Evolutionary conservation across 1,139 yeast genomes (phyloP).

Genomic region (Geotrichum australiense): DNA sequence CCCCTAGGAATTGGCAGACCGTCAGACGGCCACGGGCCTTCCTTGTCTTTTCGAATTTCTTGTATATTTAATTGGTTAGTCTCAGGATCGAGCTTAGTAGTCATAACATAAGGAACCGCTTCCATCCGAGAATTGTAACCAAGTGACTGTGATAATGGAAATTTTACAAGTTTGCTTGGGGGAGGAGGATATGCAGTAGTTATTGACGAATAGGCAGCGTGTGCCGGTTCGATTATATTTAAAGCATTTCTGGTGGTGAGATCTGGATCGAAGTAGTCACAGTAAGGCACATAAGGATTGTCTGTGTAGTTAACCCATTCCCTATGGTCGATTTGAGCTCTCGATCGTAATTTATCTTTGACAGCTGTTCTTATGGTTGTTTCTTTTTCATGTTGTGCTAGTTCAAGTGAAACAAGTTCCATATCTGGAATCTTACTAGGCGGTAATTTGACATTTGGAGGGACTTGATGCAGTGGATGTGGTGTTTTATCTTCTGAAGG

Average conservation of each 20-base stretch:
- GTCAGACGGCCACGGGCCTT: constrained; percentile 24
- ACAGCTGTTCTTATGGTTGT: constrained; percentile 75
- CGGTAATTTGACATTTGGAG: constrained; percentile 80
- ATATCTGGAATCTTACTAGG: constrained; percentile 90
- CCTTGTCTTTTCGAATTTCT: constrained; percentile 22
- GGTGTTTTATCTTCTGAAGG: constrained; percentile 21
- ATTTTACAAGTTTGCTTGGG: constrained; percentile 23
- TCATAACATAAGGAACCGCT: constrained; percentile 25
- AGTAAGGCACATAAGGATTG: constrained; percentile 83
- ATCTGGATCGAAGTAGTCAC: constrained; percentile 54
- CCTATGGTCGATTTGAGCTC: constrained; percentile 57
- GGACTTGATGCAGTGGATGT: constrained; percentile 36
- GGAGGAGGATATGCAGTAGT: constrained; percentile 63
- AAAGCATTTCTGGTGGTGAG: constrained; percentile 29
- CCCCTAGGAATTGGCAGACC: constrained; percentile 30
- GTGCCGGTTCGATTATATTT: constrained; percentile 48
- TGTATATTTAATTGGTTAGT: constrained; percentile 24
- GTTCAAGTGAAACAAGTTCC: constrained; percentile 77
- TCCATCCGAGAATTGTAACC: constrained; percentile 30
- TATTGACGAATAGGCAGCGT: constrained; percentile 75
- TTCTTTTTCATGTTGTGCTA: constrained; percentile 67
- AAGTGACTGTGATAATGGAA: constrained; percentile 28
- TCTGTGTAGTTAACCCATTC: constrained; percentile 82
- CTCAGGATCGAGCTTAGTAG: constrained; percentile 19
- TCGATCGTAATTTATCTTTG: constrained; percentile 66